Evolutionary conservation across 75 land plant species (phyloP), one percentile per base, ranked within the genome.

Genomic region (Azolla pinnata): DNA sequence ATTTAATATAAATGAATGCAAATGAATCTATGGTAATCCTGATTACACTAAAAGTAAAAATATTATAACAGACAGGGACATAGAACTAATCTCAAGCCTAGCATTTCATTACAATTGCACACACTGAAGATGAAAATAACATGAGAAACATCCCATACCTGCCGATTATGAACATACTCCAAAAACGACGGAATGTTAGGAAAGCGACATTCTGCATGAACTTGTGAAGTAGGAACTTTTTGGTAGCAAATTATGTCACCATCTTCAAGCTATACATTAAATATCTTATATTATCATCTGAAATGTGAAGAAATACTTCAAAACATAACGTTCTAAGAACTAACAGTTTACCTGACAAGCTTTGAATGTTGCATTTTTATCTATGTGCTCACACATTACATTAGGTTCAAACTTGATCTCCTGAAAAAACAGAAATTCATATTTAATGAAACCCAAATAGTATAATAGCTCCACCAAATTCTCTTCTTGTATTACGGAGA

Each of bases 341-440:
- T 20, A 9, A 48, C 9, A 48, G 24, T 42, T 29, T 33, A 76
- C 79, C 79, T 76, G 79, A 31, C 69, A 73, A 14, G 58, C 75
- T 56, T 47, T 65, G 40, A 76, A 76, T 5, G 79, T 72, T 20
- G 49, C 38, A 53, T 67, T 76, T 65, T 76, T 76, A 35, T 76
- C 75, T 33, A 76, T 70, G 17, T 35, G 75, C 59, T 76, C 79
- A 49, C 79, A 76, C 79, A 76, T 76, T 12, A 76, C 75, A 71
- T 56, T 71, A 21, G 79, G 79, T 29, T 76, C 79, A 57, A 76
- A 76, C 58, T 76, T 76, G 42, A 76, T 76, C 44, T 76, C 79
- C 79, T 76, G 75, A 33, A 54, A 4, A 21, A 23, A 38, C 42
- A 38, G 42, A 7, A 7, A 38, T 38, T 7, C 42, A 38, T 38